Conservation (phyloP, 1,284 basidiomycete genomes). For the Moesziomyces globuligerus region DNA sequence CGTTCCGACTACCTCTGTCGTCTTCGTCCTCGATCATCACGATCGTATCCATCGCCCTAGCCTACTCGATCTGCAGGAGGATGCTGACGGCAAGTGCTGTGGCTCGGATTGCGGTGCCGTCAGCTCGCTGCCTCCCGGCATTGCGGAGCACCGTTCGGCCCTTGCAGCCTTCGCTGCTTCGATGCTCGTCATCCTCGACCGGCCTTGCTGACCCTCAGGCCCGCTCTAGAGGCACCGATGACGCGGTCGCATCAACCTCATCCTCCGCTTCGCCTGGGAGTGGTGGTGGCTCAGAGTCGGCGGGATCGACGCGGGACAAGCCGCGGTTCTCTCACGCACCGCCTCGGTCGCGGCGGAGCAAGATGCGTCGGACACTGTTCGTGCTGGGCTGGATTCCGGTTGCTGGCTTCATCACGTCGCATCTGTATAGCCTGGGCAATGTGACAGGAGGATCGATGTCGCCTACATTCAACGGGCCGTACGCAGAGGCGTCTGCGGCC, state of each 20-base stretch:
- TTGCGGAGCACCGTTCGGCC: background rate
- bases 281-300: too few species aligned
- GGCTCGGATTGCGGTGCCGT: background rate
- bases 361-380: constrained; percentile 18
- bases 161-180: background rate
- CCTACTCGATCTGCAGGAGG: too few species aligned
- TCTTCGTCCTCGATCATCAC: too few species aligned
- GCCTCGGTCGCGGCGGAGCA: constrained; percentile 2
- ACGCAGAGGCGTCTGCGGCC: constrained; percentile 55
- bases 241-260: background rate
- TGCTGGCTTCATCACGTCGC: constrained; percentile 69
- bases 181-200: constrained; percentile 3
- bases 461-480: constrained; percentile 43
- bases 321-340: too few species aligned
- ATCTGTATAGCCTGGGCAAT: constrained; percentile 69
- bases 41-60: too few species aligned
- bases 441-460: constrained; percentile 69
- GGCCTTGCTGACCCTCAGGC: background rate
- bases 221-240: too few species aligned
- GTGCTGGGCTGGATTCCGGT: constrained; percentile 70
- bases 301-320: too few species aligned
- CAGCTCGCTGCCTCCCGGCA: too few species aligned
- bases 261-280: background rate
- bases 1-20: too few species aligned
- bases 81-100: background rate